Conservation (phyloP, 2,329 filamentous ascomycete species). For the Aspergillus sp. region DNA sequence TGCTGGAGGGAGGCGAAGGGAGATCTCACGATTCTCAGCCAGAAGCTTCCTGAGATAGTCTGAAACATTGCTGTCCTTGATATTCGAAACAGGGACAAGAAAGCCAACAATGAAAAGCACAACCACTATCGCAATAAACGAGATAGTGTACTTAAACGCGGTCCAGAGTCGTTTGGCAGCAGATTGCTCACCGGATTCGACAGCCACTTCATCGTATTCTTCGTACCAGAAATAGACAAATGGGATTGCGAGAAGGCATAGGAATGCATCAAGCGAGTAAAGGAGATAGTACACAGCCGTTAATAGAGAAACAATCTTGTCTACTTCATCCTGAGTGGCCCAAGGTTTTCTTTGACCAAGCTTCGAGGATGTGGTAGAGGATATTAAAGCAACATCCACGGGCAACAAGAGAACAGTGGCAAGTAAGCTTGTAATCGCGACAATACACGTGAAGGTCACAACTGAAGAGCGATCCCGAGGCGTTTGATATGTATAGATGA, state of each 20-base stretch:
- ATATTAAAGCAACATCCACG: slow-evolving; percentile 93
- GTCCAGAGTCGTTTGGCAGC: slow-evolving; percentile 71
- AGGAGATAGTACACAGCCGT: slow-evolving; percentile 89
- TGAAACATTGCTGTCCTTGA: slow-evolving; percentile 68
- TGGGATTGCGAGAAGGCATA: slow-evolving; percentile 86
- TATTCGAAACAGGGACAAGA: slow-evolving; percentile 80
- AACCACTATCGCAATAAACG: slow-evolving; percentile 73
- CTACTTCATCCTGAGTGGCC: slow-evolving; percentile 80
- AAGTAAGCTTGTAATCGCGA: slow-evolving; percentile 83
- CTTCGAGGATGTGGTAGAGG: slow-evolving; percentile 75
- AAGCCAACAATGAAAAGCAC: slow-evolving; percentile 89
- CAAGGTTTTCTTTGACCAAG: slow-evolving; percentile 88
- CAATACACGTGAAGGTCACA: slow-evolving; percentile 80
- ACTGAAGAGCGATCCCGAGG: slow-evolving; percentile 80
- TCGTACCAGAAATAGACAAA: slow-evolving; percentile 99
- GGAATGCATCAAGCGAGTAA: slow-evolving; percentile 85
- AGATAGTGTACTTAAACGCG: slow-evolving; percentile 88
- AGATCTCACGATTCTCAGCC: slow-evolving; percentile 69
- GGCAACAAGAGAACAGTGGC: slow-evolving; percentile 91
- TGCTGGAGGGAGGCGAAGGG: neutral
- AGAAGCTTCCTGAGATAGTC: slow-evolving; percentile 90
- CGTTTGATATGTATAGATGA: slow-evolving; percentile 88
- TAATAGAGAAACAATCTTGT: slow-evolving; percentile 75
- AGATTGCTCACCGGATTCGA: slow-evolving; percentile 75
- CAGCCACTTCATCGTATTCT: slow-evolving; percentile 89